Evolutionary conservation across 1,284 basidiomycete species (phyloP).

Genomic region (Apiotrichum laibachii): DNA sequence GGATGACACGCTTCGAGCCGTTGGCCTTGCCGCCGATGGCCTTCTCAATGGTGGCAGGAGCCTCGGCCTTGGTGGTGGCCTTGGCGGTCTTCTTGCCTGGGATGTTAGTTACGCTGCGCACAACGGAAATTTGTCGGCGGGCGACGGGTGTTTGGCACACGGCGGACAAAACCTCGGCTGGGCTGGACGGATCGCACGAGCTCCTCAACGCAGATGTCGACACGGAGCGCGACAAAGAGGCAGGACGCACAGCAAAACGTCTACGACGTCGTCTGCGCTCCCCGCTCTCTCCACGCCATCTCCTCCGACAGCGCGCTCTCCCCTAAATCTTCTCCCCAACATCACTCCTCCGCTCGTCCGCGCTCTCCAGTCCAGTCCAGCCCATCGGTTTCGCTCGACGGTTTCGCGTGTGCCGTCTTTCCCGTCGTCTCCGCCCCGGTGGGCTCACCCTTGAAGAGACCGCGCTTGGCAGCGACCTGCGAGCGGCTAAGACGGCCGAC

Average conservation of each 20-base stretch:
- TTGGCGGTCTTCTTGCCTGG: conserved; percentile 71
- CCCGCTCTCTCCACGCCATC: no score
- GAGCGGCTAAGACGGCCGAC: conserved; percentile 81
- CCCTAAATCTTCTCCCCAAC: not conserved
- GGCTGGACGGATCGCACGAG: not conserved
- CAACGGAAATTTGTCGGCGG: no score
- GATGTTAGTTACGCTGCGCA: not conserved
- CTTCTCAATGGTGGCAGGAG: conserved; percentile 67
- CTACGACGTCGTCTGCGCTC: no score
- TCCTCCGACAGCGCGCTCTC: no score
- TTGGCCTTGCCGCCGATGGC: conserved; percentile 86
- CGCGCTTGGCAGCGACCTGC: conserved; percentile 75
- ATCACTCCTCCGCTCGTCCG: not conserved
- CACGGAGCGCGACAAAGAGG: not conserved
- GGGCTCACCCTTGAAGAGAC: conserved; percentile 57
- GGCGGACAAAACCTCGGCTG: not conserved
- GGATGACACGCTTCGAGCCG: conserved; percentile 82
- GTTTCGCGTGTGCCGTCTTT: not conserved
- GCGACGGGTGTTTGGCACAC: not conserved
- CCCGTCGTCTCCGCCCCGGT: not conserved
- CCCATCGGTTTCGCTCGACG: not conserved
- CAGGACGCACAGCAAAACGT: no score
- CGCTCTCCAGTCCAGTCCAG: not conserved
- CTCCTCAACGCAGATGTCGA: not conserved
- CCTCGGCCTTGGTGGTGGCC: conserved; percentile 60